phyloP scores from a whole-genome alignment of 257 asterid genomes.

The Verbascum thapsus region DNA sequence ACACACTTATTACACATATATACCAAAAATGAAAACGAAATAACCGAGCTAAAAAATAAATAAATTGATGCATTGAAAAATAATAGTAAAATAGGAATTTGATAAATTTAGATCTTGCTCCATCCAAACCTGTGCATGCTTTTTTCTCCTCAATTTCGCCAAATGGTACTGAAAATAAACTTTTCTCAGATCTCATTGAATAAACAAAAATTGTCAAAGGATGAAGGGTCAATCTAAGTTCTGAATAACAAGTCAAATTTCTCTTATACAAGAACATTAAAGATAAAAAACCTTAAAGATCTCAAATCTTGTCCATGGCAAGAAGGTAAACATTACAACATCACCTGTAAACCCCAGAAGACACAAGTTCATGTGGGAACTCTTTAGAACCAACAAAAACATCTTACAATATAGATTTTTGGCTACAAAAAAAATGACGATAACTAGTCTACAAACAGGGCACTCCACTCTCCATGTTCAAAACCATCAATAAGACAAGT shows the following conservation, averaged over 20 bases:
- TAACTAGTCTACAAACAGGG: conserved; percentile 27
- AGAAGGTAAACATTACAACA: background rate
- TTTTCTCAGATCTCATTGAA: conserved; percentile 24
- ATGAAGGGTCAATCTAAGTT: conserved; percentile 7
- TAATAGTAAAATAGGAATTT: too few species aligned
- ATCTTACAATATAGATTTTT: conserved; percentile 14
- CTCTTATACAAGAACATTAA: too few species aligned
- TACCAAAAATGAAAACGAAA: too few species aligned
- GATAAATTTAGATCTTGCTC: too few species aligned
- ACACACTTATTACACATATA: too few species aligned
- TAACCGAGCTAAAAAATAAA: too few species aligned
- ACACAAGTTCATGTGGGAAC: background rate
- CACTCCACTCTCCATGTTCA: conserved; percentile 18
- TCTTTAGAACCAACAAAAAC: background rate
- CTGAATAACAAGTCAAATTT: too few species aligned
- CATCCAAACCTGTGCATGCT: too few species aligned
- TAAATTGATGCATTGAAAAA: too few species aligned
- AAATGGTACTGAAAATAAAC: background rate
- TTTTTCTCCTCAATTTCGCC: background rate
- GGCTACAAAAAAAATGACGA: background rate
- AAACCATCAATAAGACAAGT: conserved; percentile 11
- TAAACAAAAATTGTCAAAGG: conserved; percentile 26
- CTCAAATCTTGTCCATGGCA: too few species aligned
- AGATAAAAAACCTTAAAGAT: too few species aligned
- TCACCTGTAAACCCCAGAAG: background rate